Percentiles rank a stretch among this genome's conserved stretches.
phyloP scores from a whole-genome alignment of 2,329 filamentous ascomycete genomes.

The Colletotrichum gloeosporioides region DNA sequence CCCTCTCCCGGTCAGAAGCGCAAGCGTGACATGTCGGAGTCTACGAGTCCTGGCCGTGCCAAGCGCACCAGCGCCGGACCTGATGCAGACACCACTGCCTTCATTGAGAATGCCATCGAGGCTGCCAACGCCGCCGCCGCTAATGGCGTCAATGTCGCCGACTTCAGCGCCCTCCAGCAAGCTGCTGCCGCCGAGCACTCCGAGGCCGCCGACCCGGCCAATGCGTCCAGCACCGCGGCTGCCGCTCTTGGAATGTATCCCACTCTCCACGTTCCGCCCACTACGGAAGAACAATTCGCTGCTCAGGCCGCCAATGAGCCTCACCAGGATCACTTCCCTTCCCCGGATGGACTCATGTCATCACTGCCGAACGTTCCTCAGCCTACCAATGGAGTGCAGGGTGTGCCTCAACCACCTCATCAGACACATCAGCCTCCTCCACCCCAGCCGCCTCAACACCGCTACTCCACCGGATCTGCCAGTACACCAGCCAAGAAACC shows the following conservation, averaged over 20 bases:
- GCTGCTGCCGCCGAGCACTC: slow-evolving; percentile 52
- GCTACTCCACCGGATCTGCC: slow-evolving; percentile 39
- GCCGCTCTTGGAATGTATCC: slow-evolving; percentile 66
- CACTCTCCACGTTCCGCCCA: slow-evolving; percentile 61
- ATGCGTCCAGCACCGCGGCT: slow-evolving; percentile 64
- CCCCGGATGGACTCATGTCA: slow-evolving; percentile 30
- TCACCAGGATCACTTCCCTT: slow-evolving; percentile 41
- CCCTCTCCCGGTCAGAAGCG: slow-evolving; percentile 57
- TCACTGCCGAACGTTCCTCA: slow-evolving; percentile 18
- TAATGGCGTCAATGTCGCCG: slow-evolving; percentile 53
- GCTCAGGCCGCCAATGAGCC: slow-evolving; percentile 49
- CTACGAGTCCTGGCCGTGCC: slow-evolving; percentile 53
- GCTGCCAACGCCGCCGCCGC: slow-evolving; percentile 40
- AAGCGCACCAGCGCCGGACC: slow-evolving; percentile 57
- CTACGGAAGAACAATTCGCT: slow-evolving; percentile 66
- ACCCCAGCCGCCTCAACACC: slow-evolving; percentile 28
- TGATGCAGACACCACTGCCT: slow-evolving; percentile 52
- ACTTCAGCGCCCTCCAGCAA: slow-evolving; percentile 63
- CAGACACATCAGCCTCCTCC: slow-evolving; percentile 12
- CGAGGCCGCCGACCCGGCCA: slow-evolving; percentile 54
- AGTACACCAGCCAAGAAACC: slow-evolving; percentile 69
- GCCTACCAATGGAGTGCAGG: slow-evolving; percentile 18
- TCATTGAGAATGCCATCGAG: slow-evolving; percentile 61
- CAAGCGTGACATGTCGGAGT: slow-evolving; percentile 55
- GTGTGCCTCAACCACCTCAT: slow-evolving; percentile 17